phyloP scores from a whole-genome alignment of 208 protist genomes.

The Trypanosoma grayi region DNA sequence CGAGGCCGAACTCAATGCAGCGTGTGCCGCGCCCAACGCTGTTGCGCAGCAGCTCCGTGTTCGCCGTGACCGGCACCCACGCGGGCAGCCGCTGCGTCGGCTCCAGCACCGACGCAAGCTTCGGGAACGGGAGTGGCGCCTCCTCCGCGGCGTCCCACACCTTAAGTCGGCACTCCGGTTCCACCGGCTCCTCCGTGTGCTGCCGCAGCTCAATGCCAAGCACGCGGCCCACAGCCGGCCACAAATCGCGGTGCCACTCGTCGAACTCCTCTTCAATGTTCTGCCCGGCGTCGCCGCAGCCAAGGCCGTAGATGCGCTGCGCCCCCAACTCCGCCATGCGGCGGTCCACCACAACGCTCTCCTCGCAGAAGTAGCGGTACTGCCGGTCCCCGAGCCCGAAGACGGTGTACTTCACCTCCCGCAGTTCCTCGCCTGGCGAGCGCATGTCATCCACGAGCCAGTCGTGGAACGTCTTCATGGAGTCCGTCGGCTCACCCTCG shows the following conservation, averaged over 20 bases:
- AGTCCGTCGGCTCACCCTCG: conserved; percentile 91
- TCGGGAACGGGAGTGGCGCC: conserved; percentile 78
- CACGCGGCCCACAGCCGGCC: conserved; percentile 69
- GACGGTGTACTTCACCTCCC: conserved; percentile 80
- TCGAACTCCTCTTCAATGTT: conserved; percentile 89
- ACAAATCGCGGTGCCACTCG: conserved; percentile 81
- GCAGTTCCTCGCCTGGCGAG: conserved; percentile 54
- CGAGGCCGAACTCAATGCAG: conserved; percentile 86
- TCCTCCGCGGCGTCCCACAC: conserved; percentile 71
- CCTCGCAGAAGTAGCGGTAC: conserved; percentile 89
- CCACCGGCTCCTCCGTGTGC: conserved; percentile 66
- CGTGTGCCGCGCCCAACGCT: conserved; percentile 62
- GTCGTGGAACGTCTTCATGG: conserved; percentile 86
- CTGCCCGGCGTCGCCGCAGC: conserved; percentile 71
- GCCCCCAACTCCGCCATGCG: conserved; percentile 87
- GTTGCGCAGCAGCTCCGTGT: conserved; percentile 73
- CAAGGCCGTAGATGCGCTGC: conserved; percentile 73
- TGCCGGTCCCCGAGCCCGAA: conserved; percentile 90
- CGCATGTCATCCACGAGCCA: conserved; percentile 77
- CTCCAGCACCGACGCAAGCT: conserved; percentile 85
- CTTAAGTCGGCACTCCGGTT: conserved; percentile 81
- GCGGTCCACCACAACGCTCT: conserved; percentile 82
- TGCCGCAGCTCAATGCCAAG: conserved; percentile 76
- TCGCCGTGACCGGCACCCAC: conserved; percentile 65
- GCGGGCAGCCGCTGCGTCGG: conserved; percentile 83